Evolutionary conservation across 164 flowering plant genomes (phyloP).

Genomic region (Litsea cubeba): DNA sequence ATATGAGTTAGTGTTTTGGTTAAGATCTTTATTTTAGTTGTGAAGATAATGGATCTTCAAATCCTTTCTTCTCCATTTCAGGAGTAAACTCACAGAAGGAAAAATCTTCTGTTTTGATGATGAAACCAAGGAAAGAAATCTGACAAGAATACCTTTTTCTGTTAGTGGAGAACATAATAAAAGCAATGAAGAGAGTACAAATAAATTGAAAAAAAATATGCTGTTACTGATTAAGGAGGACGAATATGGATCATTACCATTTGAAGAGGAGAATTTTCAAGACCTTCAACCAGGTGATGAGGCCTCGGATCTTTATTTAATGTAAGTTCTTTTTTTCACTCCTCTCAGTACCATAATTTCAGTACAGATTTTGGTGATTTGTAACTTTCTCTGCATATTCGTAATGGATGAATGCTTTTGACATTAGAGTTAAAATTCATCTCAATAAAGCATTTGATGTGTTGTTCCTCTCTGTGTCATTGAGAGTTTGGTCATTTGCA

Average conservation of each 20-base stretch:
- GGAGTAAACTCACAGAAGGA: slow-evolving; percentile 13
- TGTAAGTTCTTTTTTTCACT: slow-evolving; percentile 24
- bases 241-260: slow-evolving; percentile 4
- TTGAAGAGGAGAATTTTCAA: slow-evolving; percentile 15
- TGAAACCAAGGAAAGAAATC: slow-evolving; percentile 10
- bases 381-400: neutral
- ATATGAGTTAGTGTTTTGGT: neutral
- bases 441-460: neutral
- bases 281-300: slow-evolving; percentile 27
- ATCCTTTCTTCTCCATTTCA: slow-evolving; percentile 9
- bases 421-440: neutral
- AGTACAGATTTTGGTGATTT: neutral
- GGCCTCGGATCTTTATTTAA: slow-evolving; percentile 37
- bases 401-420: neutral
- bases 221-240: slow-evolving; percentile 13
- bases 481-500: neutral
- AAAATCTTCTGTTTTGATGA: slow-evolving; percentile 14
- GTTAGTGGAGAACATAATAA: slow-evolving; percentile 4
- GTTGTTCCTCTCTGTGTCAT: neutral
- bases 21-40: neutral
- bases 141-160: slow-evolving; percentile 2
- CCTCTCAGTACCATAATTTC: neutral
- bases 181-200: slow-evolving; percentile 7
- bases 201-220: slow-evolving; percentile 15
- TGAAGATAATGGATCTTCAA: neutral